Conservation (phyloP, 495 filamentous ascomycete species). For the Stereocaulon alpinum region DNA sequence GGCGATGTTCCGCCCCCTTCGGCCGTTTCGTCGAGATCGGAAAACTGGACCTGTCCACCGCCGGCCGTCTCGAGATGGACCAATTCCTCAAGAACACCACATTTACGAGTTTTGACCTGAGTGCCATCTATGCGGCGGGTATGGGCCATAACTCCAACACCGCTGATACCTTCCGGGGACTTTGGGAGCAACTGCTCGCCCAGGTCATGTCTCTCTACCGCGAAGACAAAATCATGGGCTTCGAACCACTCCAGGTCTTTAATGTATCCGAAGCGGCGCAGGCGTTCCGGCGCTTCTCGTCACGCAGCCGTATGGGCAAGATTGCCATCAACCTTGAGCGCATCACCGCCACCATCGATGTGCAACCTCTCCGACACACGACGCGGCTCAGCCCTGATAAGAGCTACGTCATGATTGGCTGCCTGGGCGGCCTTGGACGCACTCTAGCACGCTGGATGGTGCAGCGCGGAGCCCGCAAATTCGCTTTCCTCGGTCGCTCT, state of each 20-base stretch:
- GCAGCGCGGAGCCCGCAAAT: conserved; percentile 27
- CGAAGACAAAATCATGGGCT: not conserved
- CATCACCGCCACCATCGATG: too few relatives aligned
- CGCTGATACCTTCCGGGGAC: too few relatives aligned
- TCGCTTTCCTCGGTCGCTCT: conserved; percentile 31
- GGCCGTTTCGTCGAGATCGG: conserved; percentile 20
- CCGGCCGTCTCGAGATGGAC: not conserved
- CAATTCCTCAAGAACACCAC: not conserved
- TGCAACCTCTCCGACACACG: too few relatives aligned
- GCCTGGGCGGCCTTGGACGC: conserved; percentile 31
- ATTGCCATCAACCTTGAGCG: too few relatives aligned
- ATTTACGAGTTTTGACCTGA: not conserved
- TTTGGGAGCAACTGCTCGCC: not conserved
- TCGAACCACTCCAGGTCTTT: too few relatives aligned
- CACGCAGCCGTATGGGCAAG: too few relatives aligned
- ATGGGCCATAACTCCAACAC: too few relatives aligned
- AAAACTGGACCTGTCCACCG: conserved; percentile 5
- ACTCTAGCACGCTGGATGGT: conserved; percentile 29
- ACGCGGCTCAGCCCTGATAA: conserved; percentile 11
- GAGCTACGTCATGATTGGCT: conserved; percentile 29
- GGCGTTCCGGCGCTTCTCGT: too few relatives aligned
- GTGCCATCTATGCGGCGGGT: not conserved
- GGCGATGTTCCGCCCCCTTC: conserved; percentile 7
- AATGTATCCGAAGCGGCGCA: too few relatives aligned
- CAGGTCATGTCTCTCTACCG: not conserved